Evolutionary conservation across 768 basidiomycete species (phyloP).

Genomic region (Suillus plorans): DNA sequence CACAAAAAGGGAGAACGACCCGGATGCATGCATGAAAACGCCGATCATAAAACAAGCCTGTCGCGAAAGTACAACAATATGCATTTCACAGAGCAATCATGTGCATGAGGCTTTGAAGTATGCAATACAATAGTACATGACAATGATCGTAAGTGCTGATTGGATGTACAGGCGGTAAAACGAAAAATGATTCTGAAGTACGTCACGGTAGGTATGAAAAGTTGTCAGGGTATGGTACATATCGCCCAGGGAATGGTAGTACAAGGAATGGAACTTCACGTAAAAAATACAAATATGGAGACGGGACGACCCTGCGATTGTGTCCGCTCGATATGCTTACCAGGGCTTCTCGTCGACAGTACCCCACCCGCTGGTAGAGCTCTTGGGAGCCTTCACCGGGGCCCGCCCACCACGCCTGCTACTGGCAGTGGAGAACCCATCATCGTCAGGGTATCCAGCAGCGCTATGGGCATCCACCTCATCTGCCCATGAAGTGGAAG

Average conservation of each 20-base stretch:
- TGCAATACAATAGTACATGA: neutral
- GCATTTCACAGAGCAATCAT: neutral
- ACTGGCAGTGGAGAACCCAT: conserved; percentile 4
- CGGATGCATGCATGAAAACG: neutral
- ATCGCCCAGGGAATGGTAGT: neutral
- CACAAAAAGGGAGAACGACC: too few species aligned
- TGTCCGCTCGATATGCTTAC: conserved; percentile 9
- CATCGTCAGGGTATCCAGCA: conserved; percentile 2
- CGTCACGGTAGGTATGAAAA: neutral
- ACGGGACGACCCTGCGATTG: too few species aligned
- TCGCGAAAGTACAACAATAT: neutral
- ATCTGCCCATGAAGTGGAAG: conserved; percentile 28
- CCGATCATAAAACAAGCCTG: neutral
- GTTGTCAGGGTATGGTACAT: neutral
- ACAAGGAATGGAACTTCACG: neutral
- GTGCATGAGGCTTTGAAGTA: neutral
- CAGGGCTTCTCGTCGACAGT: conserved; percentile 21
- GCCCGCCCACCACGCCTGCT: conserved; percentile 14
- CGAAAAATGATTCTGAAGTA: neutral
- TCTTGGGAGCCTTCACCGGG: conserved; percentile 10
- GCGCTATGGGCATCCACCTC: conserved; percentile 22
- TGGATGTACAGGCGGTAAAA: neutral
- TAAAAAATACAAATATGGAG: neutral
- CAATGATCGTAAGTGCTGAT: neutral
- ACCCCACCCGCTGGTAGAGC: conserved; percentile 29